Conservation (phyloP, 768 basidiomycete genomes). For the Ramaria sp. region DNA sequence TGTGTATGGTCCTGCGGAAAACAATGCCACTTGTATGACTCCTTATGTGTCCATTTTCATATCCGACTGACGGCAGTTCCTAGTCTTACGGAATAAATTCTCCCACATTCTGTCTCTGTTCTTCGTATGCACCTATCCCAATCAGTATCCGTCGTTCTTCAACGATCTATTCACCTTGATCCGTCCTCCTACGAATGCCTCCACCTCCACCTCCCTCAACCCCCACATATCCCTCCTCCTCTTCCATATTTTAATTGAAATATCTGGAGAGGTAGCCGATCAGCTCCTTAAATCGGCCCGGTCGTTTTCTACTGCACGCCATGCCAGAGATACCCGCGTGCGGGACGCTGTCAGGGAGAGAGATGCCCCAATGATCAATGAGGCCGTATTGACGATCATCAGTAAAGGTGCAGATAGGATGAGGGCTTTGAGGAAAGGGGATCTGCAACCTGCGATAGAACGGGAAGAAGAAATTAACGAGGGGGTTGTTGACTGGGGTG, state of each 20-base stretch:
- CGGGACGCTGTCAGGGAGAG: constrained; percentile 84
- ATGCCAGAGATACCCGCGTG: constrained; percentile 73
- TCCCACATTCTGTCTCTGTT: constrained; percentile 82
- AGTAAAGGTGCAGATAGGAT: constrained; percentile 57
- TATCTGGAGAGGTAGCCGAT: constrained; percentile 96
- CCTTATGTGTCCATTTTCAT: background rate
- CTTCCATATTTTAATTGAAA: constrained; percentile 87
- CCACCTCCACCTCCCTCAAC: constrained; percentile 46
- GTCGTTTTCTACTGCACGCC: constrained; percentile 54
- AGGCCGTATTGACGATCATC: constrained; percentile 77
- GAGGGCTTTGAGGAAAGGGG: constrained; percentile 38
- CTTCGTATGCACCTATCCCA: constrained; percentile 79
- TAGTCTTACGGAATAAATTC: constrained; percentile 92
- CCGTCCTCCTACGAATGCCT: constrained; percentile 25
- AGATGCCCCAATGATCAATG: constrained; percentile 79
- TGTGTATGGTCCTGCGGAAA: constrained; percentile 75
- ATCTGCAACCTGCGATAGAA: constrained; percentile 28
- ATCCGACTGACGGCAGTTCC: constrained; percentile 10
- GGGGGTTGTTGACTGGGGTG: constrained; percentile 87
- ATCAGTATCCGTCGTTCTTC: constrained; percentile 84
- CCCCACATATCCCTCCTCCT: constrained; percentile 79
- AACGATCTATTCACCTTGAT: constrained; percentile 65
- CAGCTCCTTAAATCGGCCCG: constrained; percentile 86
- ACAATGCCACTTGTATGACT: constrained; percentile 65
- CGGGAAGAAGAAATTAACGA: constrained; percentile 46